phyloP scores from a whole-genome alignment of 2,329 filamentous ascomycete species.

The Calcarisporium arbuscula region DNA sequence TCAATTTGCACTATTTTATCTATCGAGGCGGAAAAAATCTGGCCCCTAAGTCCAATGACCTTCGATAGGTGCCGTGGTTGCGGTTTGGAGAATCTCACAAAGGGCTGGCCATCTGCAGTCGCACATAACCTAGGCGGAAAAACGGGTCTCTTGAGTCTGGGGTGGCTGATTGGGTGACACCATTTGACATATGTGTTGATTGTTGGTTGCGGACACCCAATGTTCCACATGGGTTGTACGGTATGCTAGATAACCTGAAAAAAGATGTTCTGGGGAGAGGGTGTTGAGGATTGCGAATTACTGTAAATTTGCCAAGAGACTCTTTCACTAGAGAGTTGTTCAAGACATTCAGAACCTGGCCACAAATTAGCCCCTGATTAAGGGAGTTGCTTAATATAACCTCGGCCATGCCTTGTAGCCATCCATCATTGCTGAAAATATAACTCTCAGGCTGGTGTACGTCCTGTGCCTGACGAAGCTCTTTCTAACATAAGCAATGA shows the following conservation, averaged over 20 bases:
- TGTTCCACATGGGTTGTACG: slow-evolving; percentile 17
- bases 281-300: slow-evolving; percentile 32
- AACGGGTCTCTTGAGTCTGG: slow-evolving; percentile 29
- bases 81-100: slow-evolving; percentile 61
- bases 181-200: slow-evolving; percentile 41
- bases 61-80: slow-evolving; percentile 55
- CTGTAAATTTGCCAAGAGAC: slow-evolving; percentile 33
- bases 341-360: slow-evolving; percentile 36
- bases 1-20: slow-evolving; percentile 29
- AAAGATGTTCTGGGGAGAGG: too few species aligned
- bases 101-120: slow-evolving; percentile 50
- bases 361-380: neutral
- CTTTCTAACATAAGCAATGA: slow-evolving; percentile 54
- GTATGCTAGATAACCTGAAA: too few species aligned
- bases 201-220: slow-evolving; percentile 23
- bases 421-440: slow-evolving; percentile 55
- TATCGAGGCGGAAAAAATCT: slow-evolving; percentile 35
- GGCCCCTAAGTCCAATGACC: slow-evolving; percentile 47
- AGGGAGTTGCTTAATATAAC: neutral
- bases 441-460: slow-evolving; percentile 52
- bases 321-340: slow-evolving; percentile 29
- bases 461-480: slow-evolving; percentile 55
- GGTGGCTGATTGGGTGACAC: slow-evolving; percentile 41
- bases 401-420: slow-evolving; percentile 55
- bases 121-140: slow-evolving; percentile 51